phyloP scores from a whole-genome alignment of 2,329 filamentous ascomycete species.

The Cercospora sojina region DNA sequence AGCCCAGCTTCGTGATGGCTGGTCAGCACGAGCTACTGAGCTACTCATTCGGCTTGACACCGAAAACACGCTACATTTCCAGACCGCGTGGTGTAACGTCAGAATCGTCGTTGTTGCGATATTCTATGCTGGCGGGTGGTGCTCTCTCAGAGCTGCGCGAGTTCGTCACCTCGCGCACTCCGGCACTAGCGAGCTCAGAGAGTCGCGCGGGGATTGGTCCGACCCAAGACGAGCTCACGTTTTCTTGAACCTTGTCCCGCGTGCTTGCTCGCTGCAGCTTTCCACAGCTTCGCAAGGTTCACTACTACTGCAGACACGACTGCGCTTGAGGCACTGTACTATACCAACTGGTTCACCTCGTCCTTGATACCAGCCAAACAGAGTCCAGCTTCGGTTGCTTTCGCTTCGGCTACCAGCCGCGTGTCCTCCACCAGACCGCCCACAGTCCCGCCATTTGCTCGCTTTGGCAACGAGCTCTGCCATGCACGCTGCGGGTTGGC shows the following conservation, averaged over 20 bases:
- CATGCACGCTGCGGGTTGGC: background rate
- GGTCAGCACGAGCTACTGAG: too few relatives aligned
- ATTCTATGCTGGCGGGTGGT: background rate
- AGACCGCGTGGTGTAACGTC: conserved; percentile 8
- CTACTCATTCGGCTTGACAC: too few relatives aligned
- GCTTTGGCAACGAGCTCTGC: conserved; percentile 7
- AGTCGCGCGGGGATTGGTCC: conserved; percentile 3
- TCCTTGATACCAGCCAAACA: conserved; percentile 2
- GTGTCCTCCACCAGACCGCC: conserved; percentile 1
- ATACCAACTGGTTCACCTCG: conserved; percentile 16
- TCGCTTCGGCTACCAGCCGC: background rate
- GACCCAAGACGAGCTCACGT: conserved; percentile 5
- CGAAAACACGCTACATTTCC: too few relatives aligned
- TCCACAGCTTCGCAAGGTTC: conserved; percentile 16
- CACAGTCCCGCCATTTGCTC: background rate
- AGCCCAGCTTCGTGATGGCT: too few relatives aligned
- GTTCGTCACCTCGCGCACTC: conserved; percentile 6
- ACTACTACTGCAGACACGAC: conserved; percentile 19
- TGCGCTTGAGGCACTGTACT: conserved; percentile 26
- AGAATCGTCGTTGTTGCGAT: background rate
- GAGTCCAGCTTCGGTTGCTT: conserved; percentile 6
- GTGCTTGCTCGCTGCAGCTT: conserved; percentile 18
- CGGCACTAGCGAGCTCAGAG: conserved; percentile 1
- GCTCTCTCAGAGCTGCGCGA: background rate
- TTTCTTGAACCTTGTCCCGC: conserved; percentile 6